Evolutionary conservation across 2,329 filamentous ascomycete genomes (phyloP).

Genomic region (Fusarium sp.): DNA sequence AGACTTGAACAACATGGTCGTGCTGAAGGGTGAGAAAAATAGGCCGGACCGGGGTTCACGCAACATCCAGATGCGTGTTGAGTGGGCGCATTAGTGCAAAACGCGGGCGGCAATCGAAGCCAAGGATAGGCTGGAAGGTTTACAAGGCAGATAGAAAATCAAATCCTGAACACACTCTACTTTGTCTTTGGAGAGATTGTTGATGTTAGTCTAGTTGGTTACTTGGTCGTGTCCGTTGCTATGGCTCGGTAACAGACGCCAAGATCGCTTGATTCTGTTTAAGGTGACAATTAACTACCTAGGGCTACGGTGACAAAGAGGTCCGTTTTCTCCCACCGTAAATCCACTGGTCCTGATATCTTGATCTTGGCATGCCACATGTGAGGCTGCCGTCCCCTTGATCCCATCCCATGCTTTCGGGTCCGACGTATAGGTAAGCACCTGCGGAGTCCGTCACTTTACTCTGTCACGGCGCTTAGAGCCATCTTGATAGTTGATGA

Average conservation of each 20-base stretch:
- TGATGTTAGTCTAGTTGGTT: slow-evolving; percentile 21
- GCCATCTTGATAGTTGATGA: slow-evolving; percentile 24
- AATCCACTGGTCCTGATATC: slow-evolving; percentile 33
- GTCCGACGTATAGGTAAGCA: no score
- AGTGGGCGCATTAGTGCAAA: slow-evolving; percentile 46
- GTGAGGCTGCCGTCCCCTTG: slow-evolving; percentile 1
- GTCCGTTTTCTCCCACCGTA: slow-evolving; percentile 32
- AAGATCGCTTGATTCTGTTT: slow-evolving; percentile 38
- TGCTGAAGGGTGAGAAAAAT: slow-evolving; percentile 23
- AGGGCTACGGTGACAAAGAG: slow-evolving; percentile 30
- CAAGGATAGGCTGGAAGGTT: slow-evolving; percentile 35
- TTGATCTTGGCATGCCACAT: slow-evolving; percentile 18
- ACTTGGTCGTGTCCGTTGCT: slow-evolving; percentile 8
- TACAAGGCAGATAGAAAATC: slow-evolving; percentile 7
- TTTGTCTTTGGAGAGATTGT: background rate
- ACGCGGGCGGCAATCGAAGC: slow-evolving; percentile 23
- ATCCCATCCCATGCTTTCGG: slow-evolving; percentile 40
- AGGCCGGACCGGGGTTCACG: slow-evolving; percentile 3
- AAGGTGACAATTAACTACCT: slow-evolving; percentile 14
- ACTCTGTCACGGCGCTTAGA: slow-evolving; percentile 40
- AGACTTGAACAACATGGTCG: background rate
- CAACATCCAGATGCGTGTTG: slow-evolving; percentile 30
- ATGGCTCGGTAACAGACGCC: slow-evolving; percentile 24
- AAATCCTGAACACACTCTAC: background rate
- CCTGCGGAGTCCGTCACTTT: slow-evolving; percentile 35